Base-by-base conservation (phyloP, 1,284 basidiomycete genomes). In the Fomitopsis pinicola region DNA sequence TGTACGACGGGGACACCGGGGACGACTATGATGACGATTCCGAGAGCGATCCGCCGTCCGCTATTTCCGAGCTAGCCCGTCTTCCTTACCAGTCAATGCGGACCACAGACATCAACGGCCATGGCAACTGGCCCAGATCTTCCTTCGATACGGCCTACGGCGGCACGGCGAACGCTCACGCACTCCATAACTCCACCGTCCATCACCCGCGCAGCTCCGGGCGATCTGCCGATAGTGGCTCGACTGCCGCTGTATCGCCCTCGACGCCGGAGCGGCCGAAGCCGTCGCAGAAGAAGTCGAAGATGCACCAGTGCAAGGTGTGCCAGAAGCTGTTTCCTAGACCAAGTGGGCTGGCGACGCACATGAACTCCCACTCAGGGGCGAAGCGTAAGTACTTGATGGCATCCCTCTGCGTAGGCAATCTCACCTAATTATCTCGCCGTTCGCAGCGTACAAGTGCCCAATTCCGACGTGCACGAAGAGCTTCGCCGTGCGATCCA, bases 301-400 rank as follows among this genome's bases (percentile, higher is more conserved):
- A 82, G 71, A 81, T 82, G 77, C 82, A 83, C 68, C 74, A 76
- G 63, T 84, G 85, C 69, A 72, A 71, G 26, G 75, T 85, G 4
- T 88, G 85, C 69, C 70, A 75, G 45, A 88, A 87, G 71, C 71
- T 78, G 45, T 88, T 88, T 69, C 84, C 84, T 59, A 76, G 84
- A 36, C 88, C 87, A 0, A 87, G 85, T 63, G 86, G 85, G n/a
- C 77, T 90, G 52, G 77, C 78, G 57, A 89, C 88, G 12, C 88
- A 90, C 73, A 88, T 89, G 86, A 84, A 87, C 64, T 84, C 84
- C 42, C 88, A 91, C 70, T 86, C 82, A 0, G 85, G 86, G 42
- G 80, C 80, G 42, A 86, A 84, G 71, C 88, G 88, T 84, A 72
- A 67, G 83, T 75, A 17, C 42, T 59, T 19, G 15, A 59, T 10